phyloP scores from a whole-genome alignment of 2,329 filamentous ascomycete species.

The Claviceps fusiformis region DNA sequence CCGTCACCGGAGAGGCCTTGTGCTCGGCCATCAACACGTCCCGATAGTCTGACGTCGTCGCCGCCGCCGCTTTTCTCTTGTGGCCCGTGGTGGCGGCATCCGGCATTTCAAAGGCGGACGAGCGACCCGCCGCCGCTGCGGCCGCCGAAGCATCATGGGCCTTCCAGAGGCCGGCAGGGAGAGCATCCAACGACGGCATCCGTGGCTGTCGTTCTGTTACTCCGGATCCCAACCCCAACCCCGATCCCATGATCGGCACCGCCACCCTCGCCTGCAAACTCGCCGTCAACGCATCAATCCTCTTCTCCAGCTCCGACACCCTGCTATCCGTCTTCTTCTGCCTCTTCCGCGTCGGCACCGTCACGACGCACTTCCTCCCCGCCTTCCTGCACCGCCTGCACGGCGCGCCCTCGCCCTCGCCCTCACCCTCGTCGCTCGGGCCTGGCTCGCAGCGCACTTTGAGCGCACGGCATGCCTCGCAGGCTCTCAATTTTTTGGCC shows the following conservation, averaged over 20 bases:
- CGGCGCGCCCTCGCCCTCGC: constrained; percentile 32
- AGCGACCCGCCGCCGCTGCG: background rate
- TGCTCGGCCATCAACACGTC: constrained; percentile 6
- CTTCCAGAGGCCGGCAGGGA: background rate
- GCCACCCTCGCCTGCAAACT: constrained; percentile 49
- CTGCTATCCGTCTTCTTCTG: constrained; percentile 87
- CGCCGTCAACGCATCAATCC: constrained; percentile 78
- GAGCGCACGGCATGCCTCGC: constrained; percentile 60
- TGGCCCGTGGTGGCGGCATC: constrained; percentile 10
- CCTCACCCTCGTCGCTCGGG: constrained; percentile 28
- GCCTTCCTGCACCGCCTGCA: constrained; percentile 72
- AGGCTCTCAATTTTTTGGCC: constrained; percentile 55
- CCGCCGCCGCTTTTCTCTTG: constrained; percentile 17
- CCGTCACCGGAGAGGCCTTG: background rate
- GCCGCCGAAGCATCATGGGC: background rate
- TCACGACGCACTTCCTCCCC: constrained; percentile 63
- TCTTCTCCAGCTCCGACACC: constrained; percentile 82
- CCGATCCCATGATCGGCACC: background rate
- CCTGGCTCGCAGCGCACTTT: constrained; percentile 82
- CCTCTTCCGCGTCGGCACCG: constrained; percentile 59
- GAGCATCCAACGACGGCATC: background rate
- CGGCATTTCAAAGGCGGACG: background rate
- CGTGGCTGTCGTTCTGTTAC: background rate
- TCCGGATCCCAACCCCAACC: too few species aligned
- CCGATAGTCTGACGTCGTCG: constrained; percentile 8